Evolutionary conservation across 177 flowering plant species (phyloP).

Genomic region (Vitis hybrid): DNA sequence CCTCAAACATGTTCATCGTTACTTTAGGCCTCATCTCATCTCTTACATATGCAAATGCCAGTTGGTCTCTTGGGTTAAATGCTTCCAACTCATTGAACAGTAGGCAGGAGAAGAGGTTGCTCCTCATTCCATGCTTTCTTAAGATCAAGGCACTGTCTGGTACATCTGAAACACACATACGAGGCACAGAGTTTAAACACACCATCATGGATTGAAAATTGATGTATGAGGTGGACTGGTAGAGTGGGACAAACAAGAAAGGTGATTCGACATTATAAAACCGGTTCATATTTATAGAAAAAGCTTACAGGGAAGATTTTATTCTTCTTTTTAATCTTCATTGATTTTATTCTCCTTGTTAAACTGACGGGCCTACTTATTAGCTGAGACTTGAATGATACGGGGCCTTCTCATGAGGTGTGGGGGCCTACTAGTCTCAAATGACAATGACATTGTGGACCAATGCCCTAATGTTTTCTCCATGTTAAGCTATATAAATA

Average conservation of each 20-base stretch:
- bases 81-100: slow-evolving; percentile 88
- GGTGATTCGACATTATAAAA: no score
- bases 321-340: no score
- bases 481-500: background rate
- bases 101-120: slow-evolving; percentile 79
- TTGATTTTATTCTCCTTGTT: no score
- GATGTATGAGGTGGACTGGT: no score
- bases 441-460: background rate
- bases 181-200: no score
- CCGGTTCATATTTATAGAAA: no score
- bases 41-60: slow-evolving; percentile 87
- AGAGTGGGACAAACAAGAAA: no score
- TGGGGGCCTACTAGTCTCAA: background rate
- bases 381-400: no score
- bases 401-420: background rate
- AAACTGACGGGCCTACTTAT: no score
- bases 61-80: slow-evolving; percentile 90
- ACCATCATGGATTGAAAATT: no score
- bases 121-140: slow-evolving; percentile 65
- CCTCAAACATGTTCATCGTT: slow-evolving; percentile 83
- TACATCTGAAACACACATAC: slow-evolving; percentile 59
- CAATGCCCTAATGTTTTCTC: background rate
- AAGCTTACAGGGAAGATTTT: no score
- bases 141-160: slow-evolving; percentile 85
- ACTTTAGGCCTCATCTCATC: slow-evolving; percentile 71